Base-by-base conservation (phyloP, 345 rosid genomes). In the Linum tenue region DNA sequence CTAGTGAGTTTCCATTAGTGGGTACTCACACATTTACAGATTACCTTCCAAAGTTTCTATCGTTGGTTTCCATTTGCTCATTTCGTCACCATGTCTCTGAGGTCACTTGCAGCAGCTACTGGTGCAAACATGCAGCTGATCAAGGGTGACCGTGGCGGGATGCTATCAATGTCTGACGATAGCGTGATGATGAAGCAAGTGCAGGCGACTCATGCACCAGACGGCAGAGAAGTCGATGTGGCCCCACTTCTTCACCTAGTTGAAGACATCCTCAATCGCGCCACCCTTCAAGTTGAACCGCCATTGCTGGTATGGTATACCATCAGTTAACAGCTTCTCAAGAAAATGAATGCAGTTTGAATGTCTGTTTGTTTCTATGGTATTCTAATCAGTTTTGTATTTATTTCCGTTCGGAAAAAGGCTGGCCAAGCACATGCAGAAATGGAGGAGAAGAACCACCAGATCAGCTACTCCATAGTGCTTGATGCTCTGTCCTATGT, bases 231-330 rank as follows among this genome's bases (percentile, higher is more conserved):
- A 22, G 76, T 87, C 38, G 85, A 86, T 65, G 89, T 86, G 16
- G 80, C 62, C 51, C 88, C 89, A 31, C 87, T 90, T 70, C 82
- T 87, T 67, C 31, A 57, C 40, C 72, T 90, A 59, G 81, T 84
- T 14, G 82, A 86, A 70, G 95, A 86, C 69, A 90, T 87, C 69
- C 87, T 90, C 64, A 82, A 72, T 36, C 87, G 83, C 4, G 82
- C 97, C 77, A 81, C 82, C 42, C 61, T 68, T 56, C 78, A 79
- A 36, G 64, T 67, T 39, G 82, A 76, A 37, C 62, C 62, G 55
- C 36, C 64, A 67, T 58, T 73, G 31, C 22, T 16, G 76, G 82
- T 78, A 22, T 22, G 31, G 1, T 22, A 22, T 22, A 7, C 48
- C 60, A 40, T 2, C 44, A 41, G 31, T 22, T 41, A 48, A 48